These are phyloP conservation scores for Colletotrichum horii DNA, from an alignment of 2,329 filamentous ascomycete species.

Conservation along the genomic window DNA sequence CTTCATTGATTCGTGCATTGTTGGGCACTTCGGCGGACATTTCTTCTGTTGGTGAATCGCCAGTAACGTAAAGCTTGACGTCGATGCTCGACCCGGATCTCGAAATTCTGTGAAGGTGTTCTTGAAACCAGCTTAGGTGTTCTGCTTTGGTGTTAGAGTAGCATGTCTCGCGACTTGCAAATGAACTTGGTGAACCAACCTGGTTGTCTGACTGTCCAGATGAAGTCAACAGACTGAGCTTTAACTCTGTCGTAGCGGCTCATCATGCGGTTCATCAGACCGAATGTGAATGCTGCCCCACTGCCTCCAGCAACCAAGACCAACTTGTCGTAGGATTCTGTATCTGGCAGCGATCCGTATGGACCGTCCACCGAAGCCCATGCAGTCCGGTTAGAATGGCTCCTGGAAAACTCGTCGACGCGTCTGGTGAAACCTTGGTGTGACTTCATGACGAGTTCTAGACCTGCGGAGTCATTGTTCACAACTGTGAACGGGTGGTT, in stretches of 20 bases:
- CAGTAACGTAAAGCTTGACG: background rate
- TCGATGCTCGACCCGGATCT: background rate
- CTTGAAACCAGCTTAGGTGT: background rate
- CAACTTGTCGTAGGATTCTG: slow-evolving; percentile 27
- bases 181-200: background rate
- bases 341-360: slow-evolving; percentile 56
- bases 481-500: slow-evolving; percentile 63
- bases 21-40: fast-evolving
- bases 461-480: slow-evolving; percentile 37
- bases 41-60: fast-evolving
- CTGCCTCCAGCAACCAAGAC: slow-evolving; percentile 28
- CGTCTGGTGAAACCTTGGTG: slow-evolving; percentile 56
- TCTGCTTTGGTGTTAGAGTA: background rate
- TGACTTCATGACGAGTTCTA: slow-evolving; percentile 57
- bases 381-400: slow-evolving; percentile 41
- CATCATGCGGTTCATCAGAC: slow-evolving; percentile 8
- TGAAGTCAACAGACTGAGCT: background rate
- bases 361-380: slow-evolving; percentile 57
- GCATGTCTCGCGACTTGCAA: fast-evolving
- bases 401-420: slow-evolving; percentile 48
- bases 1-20: background rate
- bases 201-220: background rate
- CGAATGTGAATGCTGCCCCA: slow-evolving; percentile 29
- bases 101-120: background rate
- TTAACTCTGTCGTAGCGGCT: background rate